These are phyloP conservation scores for Simplicillium sp. DNA, from an alignment of 2,329 filamentous ascomycete genomes.

Conservation along the genomic window DNA sequence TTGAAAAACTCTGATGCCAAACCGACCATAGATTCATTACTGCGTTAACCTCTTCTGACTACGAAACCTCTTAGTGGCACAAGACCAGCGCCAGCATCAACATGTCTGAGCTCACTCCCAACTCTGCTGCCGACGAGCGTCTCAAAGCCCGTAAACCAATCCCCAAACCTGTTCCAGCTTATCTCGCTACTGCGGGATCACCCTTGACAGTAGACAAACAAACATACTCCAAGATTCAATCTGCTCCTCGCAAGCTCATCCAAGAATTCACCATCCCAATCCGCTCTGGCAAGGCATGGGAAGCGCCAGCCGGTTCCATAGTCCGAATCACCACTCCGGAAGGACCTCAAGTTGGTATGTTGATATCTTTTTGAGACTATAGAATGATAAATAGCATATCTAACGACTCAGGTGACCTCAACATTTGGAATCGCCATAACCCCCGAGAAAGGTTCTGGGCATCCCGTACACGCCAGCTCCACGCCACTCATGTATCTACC, in stretches of 20 bases:
- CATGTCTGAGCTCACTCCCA: no score
- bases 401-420: constrained; percentile 54
- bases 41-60: no score
- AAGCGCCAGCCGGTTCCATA: constrained; percentile 57
- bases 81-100: no score
- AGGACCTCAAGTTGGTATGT: constrained; percentile 62
- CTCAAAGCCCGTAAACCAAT: constrained; percentile 32
- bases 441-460: constrained; percentile 80
- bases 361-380: neutral
- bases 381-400: no score
- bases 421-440: constrained; percentile 71
- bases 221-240: constrained; percentile 53
- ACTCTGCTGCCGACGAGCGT: constrained; percentile 20
- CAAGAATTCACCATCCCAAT: constrained; percentile 58
- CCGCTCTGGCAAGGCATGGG: constrained; percentile 65
- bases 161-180: constrained; percentile 38
- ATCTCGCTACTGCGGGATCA: constrained; percentile 32
- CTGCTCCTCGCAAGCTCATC: constrained; percentile 28
- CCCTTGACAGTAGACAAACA: constrained; percentile 31
- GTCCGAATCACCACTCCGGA: constrained; percentile 66
- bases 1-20: no score
- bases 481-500: constrained; percentile 63
- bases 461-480: constrained; percentile 65
- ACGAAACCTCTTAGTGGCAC: no score
- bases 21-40: no score